A percentile compares a stretch with the other conserved stretches of the same genome.
phyloP scores from a whole-genome alignment of 148 eudicot species.

The Rhododendron williamsianum region DNA sequence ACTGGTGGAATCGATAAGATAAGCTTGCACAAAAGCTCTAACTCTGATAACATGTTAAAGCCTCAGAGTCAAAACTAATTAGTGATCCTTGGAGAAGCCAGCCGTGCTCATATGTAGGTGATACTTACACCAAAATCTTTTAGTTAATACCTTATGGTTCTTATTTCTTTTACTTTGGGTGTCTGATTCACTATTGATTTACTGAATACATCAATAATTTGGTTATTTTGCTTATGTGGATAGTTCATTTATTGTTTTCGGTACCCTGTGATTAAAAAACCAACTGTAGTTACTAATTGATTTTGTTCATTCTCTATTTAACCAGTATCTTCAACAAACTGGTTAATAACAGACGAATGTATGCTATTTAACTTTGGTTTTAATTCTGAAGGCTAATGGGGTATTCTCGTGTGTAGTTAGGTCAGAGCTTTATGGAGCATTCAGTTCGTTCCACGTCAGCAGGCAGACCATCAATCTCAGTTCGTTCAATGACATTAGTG shows the following conservation, averaged over 20 bases:
- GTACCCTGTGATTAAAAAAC: neutral
- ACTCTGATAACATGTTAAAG: neutral
- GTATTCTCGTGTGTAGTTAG: slow-evolving; percentile 55
- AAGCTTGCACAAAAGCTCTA: neutral
- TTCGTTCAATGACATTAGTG: slow-evolving; percentile 44
- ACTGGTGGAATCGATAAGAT: neutral
- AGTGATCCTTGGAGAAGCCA: neutral
- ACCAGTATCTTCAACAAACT: neutral
- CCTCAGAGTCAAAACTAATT: neutral
- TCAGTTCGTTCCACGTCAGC: slow-evolving; percentile 86
- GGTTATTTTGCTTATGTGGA: neutral
- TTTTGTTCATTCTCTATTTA: neutral
- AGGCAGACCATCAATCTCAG: slow-evolving; percentile 68
- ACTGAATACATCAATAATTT: neutral
- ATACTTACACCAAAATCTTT: neutral
- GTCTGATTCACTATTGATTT: neutral
- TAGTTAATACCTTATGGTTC: neutral
- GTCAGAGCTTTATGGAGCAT: slow-evolving; percentile 77
- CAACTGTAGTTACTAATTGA: neutral
- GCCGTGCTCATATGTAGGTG: neutral
- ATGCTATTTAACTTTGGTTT: neutral
- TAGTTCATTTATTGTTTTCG: neutral
- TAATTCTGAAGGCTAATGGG: slow-evolving; percentile 11
- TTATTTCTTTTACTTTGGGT: neutral
- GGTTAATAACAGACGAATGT: neutral